Evolutionary conservation across 2,329 filamentous ascomycete genomes (phyloP), one percentile per base, ranked within the genome.

Genomic region (Cadophora gregata): DNA sequence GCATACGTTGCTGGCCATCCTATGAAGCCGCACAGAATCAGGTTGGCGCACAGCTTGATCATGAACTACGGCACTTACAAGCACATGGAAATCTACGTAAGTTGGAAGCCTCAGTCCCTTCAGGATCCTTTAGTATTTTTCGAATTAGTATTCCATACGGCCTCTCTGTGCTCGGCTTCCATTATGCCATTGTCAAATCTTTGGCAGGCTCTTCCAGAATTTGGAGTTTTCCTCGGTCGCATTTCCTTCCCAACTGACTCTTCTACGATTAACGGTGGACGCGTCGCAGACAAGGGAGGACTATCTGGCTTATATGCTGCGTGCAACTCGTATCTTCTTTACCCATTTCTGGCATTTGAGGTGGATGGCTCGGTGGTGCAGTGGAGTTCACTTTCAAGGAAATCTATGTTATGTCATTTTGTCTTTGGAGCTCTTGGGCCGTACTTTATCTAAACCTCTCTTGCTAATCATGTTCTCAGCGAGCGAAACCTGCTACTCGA

Each of bases 1-100:
- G 94, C 95, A 78, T 98, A 98, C 77, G 93, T 97, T 66, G 93
- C 93, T 69, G 93, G 93, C 24, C 96, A 99, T 83, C 96, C 96
- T 50, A 99, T 99, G 96, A 99, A 99, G 80, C 96, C 96, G 70
- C 97, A 97, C 86, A 91, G 96, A 25, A 90, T 99, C 75, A 93
- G 94, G 24, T 82, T 99, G 72, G 96, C 96, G 59, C 97, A 99
- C 79, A 96, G 96, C 76, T 86, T 99, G 73, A 93, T 99, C 64
- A 91, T 98, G 84, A 93, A 96, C 59, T 67, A 67, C 50, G 66
- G 66, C 21, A 67, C 62, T 68, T 96, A 98, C 80, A 91, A 96
- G 79, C 94, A 94, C 75, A 97, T 99, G 91, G 95, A 98, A 78
- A 90, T 97, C 56, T 97, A 97, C 78, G 90, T 96, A 76, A 85